These are phyloP conservation scores for Coemansia sp. DNA, from an alignment of 192 early-diverging fungal genomes.

Conservation along the genomic window DNA sequence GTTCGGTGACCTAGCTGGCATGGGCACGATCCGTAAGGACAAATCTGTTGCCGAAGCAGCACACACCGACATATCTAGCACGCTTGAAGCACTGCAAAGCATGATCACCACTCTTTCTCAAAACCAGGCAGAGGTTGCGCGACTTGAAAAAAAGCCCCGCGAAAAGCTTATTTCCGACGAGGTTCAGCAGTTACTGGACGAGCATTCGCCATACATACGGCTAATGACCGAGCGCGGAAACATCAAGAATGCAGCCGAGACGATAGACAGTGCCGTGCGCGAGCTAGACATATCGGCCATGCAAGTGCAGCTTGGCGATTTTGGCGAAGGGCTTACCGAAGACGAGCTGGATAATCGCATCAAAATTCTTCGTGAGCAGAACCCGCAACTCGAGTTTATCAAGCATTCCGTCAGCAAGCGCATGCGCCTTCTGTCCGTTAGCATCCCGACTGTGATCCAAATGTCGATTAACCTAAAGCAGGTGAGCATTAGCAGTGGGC, in stretches of 20 bases:
- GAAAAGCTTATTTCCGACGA: constrained; percentile 48
- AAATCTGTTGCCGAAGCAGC: constrained; percentile 49
- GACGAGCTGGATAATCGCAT: constrained; percentile 32
- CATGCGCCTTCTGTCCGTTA: constrained; percentile 35
- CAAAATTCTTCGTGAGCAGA: constrained; percentile 15
- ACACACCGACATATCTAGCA: constrained; percentile 42
- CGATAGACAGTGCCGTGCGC: constrained; percentile 31
- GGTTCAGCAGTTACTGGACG: constrained; percentile 30
- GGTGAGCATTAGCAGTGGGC: constrained; percentile 14
- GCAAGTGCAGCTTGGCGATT: constrained; percentile 49
- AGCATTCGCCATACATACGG: constrained; percentile 42
- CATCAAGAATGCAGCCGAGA: constrained; percentile 21
- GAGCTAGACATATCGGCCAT: constrained; percentile 52
- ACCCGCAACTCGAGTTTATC: constrained; percentile 32
- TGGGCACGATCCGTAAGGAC: constrained; percentile 54
- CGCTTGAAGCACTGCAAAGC: constrained; percentile 40
- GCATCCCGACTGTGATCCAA: constrained; percentile 44
- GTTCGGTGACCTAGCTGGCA: constrained; percentile 49
- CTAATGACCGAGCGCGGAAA: constrained; percentile 45
- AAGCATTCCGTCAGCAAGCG: constrained; percentile 28
- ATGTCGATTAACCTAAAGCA: constrained; percentile 47
- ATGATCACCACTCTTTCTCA: constrained; percentile 42
- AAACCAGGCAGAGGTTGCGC: constrained; percentile 25
- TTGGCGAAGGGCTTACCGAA: constrained; percentile 38
- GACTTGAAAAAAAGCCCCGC: constrained; percentile 50